Evolutionary conservation across 2,329 filamentous ascomycete species (phyloP), one percentile per base, ranked within the genome.

Genomic region (Colletotrichum melonis): DNA sequence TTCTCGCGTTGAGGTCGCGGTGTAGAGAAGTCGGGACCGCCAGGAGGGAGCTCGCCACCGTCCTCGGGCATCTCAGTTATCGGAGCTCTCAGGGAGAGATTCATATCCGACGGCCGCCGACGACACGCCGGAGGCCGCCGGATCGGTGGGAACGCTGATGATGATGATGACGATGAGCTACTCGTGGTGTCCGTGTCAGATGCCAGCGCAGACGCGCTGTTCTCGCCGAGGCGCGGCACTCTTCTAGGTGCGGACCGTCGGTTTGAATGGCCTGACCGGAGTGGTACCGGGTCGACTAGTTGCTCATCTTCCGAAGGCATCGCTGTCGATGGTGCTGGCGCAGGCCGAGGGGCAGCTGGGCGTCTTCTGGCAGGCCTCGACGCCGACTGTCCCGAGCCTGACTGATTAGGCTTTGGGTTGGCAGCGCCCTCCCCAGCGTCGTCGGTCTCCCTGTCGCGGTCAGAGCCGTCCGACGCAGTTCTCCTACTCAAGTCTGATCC

Each of bases 151-250:
- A 55, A 8, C 11, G 60, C 67, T 8, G 67, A 70, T 3, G 71
- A 73, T 5, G 71, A 70, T 5, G 70, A 73, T 6, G 71, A 73
- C 1, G 70, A 73, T 1, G 70, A 70, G 46, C 60, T 73, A 42
- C 67, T 65, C 26, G 71, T 70, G 4, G 60, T 70, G 30, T 73
- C 71, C 55, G 71, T 73, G 16, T 73, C 71, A 11, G 67, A 72
- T 35, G 66, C 54, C 11, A 46, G 54, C 26, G 30, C 60, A 8
- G 65, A 62, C 16, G 55, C 32, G 49, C 22, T 57, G 3, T 38
- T 42, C 46, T 73, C 67, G 8, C 71, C 67, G 49, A 73, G 54
- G 12, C 49, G 71, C 28, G 56, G 55, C 11, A 62, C 60, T 52
- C 38, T 56, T 11, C 46, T 70, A 16, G 71, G 71, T 19, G 55